Base-by-base conservation (phyloP, 306 rosid genomes). In the Rubus parviflorus region DNA sequence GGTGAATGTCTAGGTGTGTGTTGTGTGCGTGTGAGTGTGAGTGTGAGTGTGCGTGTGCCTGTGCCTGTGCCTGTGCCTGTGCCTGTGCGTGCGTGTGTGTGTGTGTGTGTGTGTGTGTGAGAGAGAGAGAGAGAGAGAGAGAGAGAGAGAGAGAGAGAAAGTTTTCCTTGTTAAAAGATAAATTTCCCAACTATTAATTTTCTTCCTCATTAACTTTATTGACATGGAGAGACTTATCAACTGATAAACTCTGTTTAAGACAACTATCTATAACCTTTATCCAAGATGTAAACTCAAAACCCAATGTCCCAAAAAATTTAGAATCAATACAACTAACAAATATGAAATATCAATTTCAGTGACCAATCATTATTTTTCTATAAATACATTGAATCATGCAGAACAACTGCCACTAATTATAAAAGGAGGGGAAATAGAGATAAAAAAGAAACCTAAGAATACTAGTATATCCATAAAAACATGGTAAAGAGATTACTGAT, bases 401-500 rank as follows among this genome's bases (percentile, higher is more conserved):
- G 42, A 16, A 58, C 62, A 72, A 40, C 43, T 52, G 69, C 25
- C 9, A 20, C 69, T 69, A 48, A 68, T 30, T 25, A 75, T 37
- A 30, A 63, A 76, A 70, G 41, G 12, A 62, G 48, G 14, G 5
- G 5, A 68, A 46, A n/a, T 40, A 52, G 45, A 46, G 66, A 65
- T 38, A 45, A 84, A 56, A 38, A 5, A 41, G 35, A 30, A 30
- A 30, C 35, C 35, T 22, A 52, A 74, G 22, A 61, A 2, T 46
- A 64, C 41, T 66, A 61, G 72, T 42, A 70, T 72, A 46, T 43
- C 70, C 64, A 51, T n/a, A 38, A 80, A 71, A 1, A 48, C 40
- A n/a, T 63, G 64, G 69, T 19, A 70, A 51, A 81, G 61, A 72
- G 60, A 75, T 62, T 19, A 73, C 76, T 80, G 67, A 72, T 68